Evolutionary conservation across 495 filamentous ascomycete genomes (phyloP).

Genomic region (Lasiosphaeriaceae sp.): DNA sequence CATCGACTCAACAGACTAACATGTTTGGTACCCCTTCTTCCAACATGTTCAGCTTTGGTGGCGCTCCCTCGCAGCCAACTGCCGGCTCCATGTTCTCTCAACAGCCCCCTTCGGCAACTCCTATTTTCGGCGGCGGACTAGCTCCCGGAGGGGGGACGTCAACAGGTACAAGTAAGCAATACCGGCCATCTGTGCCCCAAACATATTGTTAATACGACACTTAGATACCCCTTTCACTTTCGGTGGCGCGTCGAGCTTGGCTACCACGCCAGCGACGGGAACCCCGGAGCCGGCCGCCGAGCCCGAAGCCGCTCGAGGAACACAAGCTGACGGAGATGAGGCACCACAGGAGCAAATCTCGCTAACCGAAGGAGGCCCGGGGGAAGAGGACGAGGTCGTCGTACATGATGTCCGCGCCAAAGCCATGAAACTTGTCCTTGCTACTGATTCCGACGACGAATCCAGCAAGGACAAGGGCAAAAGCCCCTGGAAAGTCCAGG

Average conservation of each 20-base stretch:
- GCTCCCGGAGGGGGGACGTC: constrained; percentile 36
- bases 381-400: constrained; percentile 67
- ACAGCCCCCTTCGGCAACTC: constrained; percentile 18
- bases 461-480: constrained; percentile 28
- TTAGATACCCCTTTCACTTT: constrained; percentile 44
- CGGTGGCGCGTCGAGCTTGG: constrained; percentile 49
- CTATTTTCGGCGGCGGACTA: constrained; percentile 29
- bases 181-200: constrained; percentile 6
- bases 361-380: constrained; percentile 57
- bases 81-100: constrained; percentile 17
- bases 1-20: constrained; percentile 12
- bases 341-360: constrained; percentile 56
- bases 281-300: constrained; percentile 56
- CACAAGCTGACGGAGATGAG: constrained; percentile 47
- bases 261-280: constrained; percentile 56
- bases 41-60: constrained; percentile 24
- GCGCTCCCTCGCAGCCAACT: constrained; percentile 14
- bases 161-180: constrained; percentile 29
- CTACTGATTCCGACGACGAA: constrained; percentile 31
- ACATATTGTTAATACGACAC: constrained; percentile 21
- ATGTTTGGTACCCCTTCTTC: constrained; percentile 10
- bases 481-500: constrained; percentile 55
- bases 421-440: constrained; percentile 49
- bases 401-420: constrained; percentile 61
- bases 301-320: constrained; percentile 46